A percentile compares a stretch with the other conserved stretches of the same genome.
These are phyloP conservation scores for Malassezia psittaci DNA, from an alignment of 1,284 basidiomycete species.

Conservation along the genomic window DNA sequence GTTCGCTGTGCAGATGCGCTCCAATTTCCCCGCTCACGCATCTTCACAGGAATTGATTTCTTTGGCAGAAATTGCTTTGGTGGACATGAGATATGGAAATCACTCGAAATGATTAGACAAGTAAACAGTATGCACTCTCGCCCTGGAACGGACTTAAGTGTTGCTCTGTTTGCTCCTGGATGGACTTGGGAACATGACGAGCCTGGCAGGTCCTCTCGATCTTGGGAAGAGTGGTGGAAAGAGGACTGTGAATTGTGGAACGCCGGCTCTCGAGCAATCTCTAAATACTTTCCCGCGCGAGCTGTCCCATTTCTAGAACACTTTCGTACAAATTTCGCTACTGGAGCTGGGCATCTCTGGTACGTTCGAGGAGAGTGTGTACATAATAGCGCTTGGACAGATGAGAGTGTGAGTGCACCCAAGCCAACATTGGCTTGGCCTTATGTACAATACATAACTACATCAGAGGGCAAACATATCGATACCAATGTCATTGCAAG, in stretches of 20 bases:
- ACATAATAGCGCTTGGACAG: conserved; percentile 14
- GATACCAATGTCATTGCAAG: background rate
- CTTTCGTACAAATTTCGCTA: conserved; percentile 30
- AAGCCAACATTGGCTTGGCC: conserved; percentile 15
- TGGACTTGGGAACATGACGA: conserved; percentile 42
- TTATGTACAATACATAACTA: background rate
- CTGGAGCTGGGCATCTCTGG: conserved; percentile 29
- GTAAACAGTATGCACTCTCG: too few species aligned
- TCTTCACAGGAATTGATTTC: conserved; percentile 35
- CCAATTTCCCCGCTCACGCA: conserved; percentile 9
- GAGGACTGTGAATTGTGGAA: conserved; percentile 25
- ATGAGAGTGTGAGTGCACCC: conserved; percentile 9
- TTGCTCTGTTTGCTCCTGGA: conserved; percentile 37
- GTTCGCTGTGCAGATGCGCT: conserved; percentile 23
- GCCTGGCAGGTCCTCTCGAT: conserved; percentile 5
- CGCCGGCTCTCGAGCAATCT: conserved; percentile 3
- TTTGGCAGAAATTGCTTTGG: conserved; percentile 40
- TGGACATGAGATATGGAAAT: conserved; percentile 24
- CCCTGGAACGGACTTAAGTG: conserved; percentile 22
- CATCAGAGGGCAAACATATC: background rate
- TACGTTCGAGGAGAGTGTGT: conserved; percentile 23
- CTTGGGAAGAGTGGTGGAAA: conserved; percentile 31
- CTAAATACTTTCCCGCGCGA: conserved; percentile 9
- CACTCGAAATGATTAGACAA: conserved; percentile 25
- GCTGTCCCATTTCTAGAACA: conserved; percentile 2